These are phyloP conservation scores for Paramarasmius palmivorus DNA, from an alignment of 1,284 basidiomycete species.

Conservation along the genomic window DNA sequence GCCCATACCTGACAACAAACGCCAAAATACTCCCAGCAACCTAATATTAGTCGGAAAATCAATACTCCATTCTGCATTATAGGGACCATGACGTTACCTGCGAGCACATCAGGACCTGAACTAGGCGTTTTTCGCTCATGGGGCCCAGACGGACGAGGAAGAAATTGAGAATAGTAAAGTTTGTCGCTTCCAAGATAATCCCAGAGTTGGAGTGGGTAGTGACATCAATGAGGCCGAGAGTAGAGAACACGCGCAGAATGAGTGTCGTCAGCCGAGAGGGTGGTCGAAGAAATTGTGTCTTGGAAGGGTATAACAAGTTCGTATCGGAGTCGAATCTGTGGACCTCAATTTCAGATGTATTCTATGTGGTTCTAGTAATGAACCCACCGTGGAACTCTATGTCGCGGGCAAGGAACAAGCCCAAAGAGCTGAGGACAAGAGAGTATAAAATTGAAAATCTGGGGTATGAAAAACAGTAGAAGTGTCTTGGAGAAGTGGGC, in stretches of 20 bases:
- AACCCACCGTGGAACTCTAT: constrained; percentile 84
- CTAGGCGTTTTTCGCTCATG: constrained; percentile 79
- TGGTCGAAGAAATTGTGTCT: constrained; percentile 59
- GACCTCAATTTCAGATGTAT: background rate
- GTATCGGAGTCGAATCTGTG: constrained; percentile 72
- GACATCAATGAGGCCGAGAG: constrained; percentile 68
- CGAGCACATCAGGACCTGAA: constrained; percentile 67
- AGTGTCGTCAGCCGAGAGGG: constrained; percentile 52
- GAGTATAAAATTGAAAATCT: constrained; percentile 96
- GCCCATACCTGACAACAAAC: constrained; percentile 84
- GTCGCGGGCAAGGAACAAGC: constrained; percentile 90
- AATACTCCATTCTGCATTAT: constrained; percentile 3
- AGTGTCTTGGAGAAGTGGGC: constrained; percentile 98
- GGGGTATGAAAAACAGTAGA: constrained; percentile 95
- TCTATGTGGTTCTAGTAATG: background rate
- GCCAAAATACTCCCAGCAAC: constrained; percentile 73
- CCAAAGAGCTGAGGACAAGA: constrained; percentile 96
- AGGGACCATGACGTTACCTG: constrained; percentile 48
- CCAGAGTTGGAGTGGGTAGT: constrained; percentile 56
- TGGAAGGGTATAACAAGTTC: constrained; percentile 76
- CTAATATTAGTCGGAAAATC: constrained; percentile 32
- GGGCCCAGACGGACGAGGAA: constrained; percentile 78
- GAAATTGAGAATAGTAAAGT: constrained; percentile 87
- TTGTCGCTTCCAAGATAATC: constrained; percentile 69
- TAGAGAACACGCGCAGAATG: constrained; percentile 58